Evolutionary conservation across 1,284 basidiomycete species (phyloP), one percentile per base, ranked within the genome.

Genomic region (Taiwanofungus camphoratus): DNA sequence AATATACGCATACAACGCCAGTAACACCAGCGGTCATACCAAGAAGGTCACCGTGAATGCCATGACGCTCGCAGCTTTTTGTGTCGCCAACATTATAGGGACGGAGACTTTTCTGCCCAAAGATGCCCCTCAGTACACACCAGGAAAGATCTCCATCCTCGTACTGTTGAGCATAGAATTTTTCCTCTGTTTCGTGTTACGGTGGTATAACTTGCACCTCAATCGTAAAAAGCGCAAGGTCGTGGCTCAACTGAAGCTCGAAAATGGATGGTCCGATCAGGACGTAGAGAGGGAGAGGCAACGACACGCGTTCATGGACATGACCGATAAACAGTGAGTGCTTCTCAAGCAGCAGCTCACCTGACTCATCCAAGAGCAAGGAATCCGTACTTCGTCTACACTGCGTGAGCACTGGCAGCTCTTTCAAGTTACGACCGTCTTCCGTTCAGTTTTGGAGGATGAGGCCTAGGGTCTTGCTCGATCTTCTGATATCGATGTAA

Each of bases 1-100:
- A 0, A 68, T 85, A 15, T 85, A 82, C 50, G 76, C 78, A 0
- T 84, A 80, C 53, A 82, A 82, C 42, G 78, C 79, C 1, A 76
- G 74, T 37, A 83, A 85, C 54, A 82, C 76, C 0, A 73, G 73
- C 32, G 82, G 81, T 2, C 75, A 79, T 41, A 84, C 79, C 2
- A 84, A 85, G 67, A 85, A 84, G 65, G 68, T 66, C n/a, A n/a
- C n/a, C n/a, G n/a, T n/a, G n/a, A n/a, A n/a, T n/a, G n/a, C n/a
- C n/a, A 21, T 77, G 63, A 81, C 77, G 1, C 59, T 82, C 2
- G 61, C 67, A 1, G 60, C 71, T 1, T 81, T 81, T 57, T 69
- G 66, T 33, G 47, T 77, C 9, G 73, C 74, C 1, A 80, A 81
- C 50, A 70, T 78, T 41, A 64, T 76, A 27, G 77, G 74, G 6